Conservation (phyloP, 2,329 filamentous ascomycete species). For the Pseudogymnoascus sp. region DNA sequence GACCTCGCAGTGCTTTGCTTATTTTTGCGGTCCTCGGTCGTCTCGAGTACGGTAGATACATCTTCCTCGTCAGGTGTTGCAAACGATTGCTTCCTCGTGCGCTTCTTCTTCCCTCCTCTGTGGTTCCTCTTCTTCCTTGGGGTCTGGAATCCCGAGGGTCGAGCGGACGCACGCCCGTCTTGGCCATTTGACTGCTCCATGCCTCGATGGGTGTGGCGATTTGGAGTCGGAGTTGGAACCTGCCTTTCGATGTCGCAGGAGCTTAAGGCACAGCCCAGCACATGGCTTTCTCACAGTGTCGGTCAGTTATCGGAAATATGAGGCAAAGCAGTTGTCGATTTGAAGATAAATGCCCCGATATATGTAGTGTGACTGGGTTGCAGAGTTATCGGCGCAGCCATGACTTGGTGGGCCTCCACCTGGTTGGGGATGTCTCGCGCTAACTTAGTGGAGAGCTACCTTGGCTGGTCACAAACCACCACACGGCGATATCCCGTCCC, state of each 20-base stretch:
- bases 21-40: conserved; percentile 27
- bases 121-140: conserved; percentile 60
- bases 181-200: background rate
- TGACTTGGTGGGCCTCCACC: background rate
- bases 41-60: conserved; percentile 29
- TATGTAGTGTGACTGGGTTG: background rate
- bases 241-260: background rate
- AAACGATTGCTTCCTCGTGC: conserved; percentile 71
- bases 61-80: conserved; percentile 53
- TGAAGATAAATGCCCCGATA: background rate
- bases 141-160: background rate
- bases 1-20: conserved; percentile 22
- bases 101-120: conserved; percentile 70
- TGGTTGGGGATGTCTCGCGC: background rate
- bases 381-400: background rate
- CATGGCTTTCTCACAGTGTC: background rate
- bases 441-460: background rate
- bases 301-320: background rate
- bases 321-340: background rate
- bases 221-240: background rate
- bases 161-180: background rate
- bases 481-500: background rate
- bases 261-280: background rate
- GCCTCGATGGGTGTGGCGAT: background rate
- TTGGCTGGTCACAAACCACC: background rate